Evolutionary conservation across 2,329 filamentous ascomycete species (phyloP).

Genomic region (Fusarium longipes): DNA sequence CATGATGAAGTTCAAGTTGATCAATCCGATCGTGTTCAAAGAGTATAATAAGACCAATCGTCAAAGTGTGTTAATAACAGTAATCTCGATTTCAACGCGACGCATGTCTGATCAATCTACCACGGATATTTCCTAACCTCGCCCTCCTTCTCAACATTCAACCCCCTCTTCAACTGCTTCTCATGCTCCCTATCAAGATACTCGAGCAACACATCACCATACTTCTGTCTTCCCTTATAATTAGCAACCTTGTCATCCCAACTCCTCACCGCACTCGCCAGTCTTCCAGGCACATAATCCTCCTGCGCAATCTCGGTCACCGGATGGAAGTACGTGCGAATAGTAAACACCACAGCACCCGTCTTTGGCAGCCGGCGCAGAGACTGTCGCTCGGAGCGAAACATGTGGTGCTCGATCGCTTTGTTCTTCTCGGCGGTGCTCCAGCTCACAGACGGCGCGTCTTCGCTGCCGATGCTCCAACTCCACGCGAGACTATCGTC

Average conservation of each 20-base stretch:
- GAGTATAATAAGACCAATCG: no score
- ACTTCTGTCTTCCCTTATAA: slow-evolving; percentile 84
- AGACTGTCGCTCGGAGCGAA: slow-evolving; percentile 80
- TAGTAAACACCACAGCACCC: slow-evolving; percentile 76
- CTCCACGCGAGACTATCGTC: slow-evolving; percentile 83
- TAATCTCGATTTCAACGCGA: background rate
- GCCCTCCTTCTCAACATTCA: slow-evolving; percentile 71
- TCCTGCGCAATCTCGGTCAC: slow-evolving; percentile 75
- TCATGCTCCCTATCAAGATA: slow-evolving; percentile 80
- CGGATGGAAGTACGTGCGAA: slow-evolving; percentile 82
- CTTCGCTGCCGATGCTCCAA: slow-evolving; percentile 78
- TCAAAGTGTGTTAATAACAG: background rate
- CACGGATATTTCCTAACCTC: slow-evolving; percentile 72
- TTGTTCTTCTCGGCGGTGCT: slow-evolving; percentile 79
- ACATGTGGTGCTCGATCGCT: slow-evolving; percentile 78
- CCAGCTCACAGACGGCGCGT: slow-evolving; percentile 74
- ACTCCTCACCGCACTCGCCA: slow-evolving; percentile 82
- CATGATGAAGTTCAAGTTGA: no score
- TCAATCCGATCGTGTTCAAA: no score
- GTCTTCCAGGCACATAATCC: slow-evolving; percentile 79
- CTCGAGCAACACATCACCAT: slow-evolving; percentile 77
- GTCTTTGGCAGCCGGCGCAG: slow-evolving; percentile 70
- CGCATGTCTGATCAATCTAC: slow-evolving; percentile 35
- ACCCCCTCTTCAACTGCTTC: slow-evolving; percentile 75
- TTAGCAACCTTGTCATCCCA: slow-evolving; percentile 81